phyloP scores from a whole-genome alignment of 106 monocot species.

The Platanthera zijinensis region DNA sequence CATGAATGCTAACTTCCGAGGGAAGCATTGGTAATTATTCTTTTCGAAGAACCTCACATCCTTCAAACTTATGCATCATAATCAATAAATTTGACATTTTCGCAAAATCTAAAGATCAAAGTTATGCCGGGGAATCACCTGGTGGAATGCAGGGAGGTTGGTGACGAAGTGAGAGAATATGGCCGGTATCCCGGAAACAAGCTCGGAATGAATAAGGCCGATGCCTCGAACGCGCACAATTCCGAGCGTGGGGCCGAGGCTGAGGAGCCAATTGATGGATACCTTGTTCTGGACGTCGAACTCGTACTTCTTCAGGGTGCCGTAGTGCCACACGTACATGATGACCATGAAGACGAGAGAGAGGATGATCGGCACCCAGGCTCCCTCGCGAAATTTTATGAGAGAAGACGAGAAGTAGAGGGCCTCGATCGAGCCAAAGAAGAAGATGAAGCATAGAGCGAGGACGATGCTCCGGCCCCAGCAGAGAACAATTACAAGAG shows the following conservation, averaged over 20 bases:
- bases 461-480: conserved; percentile 72
- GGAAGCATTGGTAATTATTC: too few relatives aligned
- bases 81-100: too few relatives aligned
- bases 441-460: conserved; percentile 63
- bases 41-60: too few relatives aligned
- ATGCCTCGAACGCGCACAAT: conserved; percentile 90
- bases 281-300: conserved; percentile 96
- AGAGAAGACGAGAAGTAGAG: conserved; percentile 92
- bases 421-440: conserved; percentile 89
- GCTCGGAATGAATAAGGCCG: conserved; percentile 91
- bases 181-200: conserved; percentile 86
- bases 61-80: too few relatives aligned
- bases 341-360: conserved; percentile 64
- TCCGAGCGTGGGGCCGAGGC: conserved; percentile 75
- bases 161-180: conserved; percentile 97
- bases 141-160: conserved; percentile 93
- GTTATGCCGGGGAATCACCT: conserved; percentile 27
- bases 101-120: too few relatives aligned
- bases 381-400: conserved; percentile 90
- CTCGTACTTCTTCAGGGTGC: conserved; percentile 88
- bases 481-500: conserved; percentile 79
- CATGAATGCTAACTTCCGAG: too few relatives aligned
- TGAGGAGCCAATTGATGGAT: conserved; percentile 90
- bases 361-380: conserved; percentile 91
- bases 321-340: conserved; percentile 96